Evolutionary conservation across 257 asterid genomes (phyloP).

Genomic region (Lycium ferocissimum): DNA sequence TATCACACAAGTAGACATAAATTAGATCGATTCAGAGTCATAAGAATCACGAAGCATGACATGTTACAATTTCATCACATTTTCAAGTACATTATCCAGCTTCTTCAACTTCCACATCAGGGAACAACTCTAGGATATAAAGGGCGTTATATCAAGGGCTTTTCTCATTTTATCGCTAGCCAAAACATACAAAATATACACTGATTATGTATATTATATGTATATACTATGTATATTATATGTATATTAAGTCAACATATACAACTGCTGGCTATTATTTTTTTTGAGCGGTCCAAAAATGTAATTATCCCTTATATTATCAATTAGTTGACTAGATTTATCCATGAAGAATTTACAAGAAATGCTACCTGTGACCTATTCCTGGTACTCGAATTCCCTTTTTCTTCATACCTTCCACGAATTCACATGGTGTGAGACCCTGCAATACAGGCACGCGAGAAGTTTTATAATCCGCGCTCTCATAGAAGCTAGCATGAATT

Average conservation of each 20-base stretch:
- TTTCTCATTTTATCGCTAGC: too few species aligned
- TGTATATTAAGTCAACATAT: too few species aligned
- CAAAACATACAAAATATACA: too few species aligned
- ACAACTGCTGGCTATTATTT: too few species aligned
- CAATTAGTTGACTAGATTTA: too few species aligned
- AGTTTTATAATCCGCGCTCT: neutral
- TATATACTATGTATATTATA: too few species aligned
- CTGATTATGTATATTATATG: too few species aligned
- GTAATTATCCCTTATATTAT: too few species aligned
- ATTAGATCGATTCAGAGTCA: neutral
- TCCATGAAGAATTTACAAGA: neutral
- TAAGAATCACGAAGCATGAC: neutral
- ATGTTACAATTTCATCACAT: constrained; percentile 28
- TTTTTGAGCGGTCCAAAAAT: too few species aligned
- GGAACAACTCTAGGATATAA: neutral
- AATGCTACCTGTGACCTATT: constrained; percentile 86
- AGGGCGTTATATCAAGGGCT: too few species aligned
- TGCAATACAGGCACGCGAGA: neutral
- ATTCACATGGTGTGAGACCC: constrained; percentile 63
- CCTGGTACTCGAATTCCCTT: constrained; percentile 97
- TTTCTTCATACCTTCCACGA: constrained; percentile 95
- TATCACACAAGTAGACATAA: constrained; percentile 33
- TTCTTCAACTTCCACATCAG: neutral
- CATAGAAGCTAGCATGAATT: neutral
- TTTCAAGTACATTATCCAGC: neutral